phyloP scores from a whole-genome alignment of 1,284 basidiomycete genomes.

The Ustilago tritici region DNA sequence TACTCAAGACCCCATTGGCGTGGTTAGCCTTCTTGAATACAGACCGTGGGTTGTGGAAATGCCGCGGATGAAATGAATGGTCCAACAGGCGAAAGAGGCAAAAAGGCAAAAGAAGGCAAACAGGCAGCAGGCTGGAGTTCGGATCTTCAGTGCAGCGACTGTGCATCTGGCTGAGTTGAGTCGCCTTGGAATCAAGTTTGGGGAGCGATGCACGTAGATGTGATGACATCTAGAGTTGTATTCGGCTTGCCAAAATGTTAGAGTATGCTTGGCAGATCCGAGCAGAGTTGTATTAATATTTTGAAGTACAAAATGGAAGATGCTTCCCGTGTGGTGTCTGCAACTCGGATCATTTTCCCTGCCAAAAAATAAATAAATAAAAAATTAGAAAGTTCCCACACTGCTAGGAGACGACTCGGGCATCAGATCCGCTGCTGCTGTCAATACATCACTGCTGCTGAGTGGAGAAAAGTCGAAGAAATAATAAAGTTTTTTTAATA shows the following conservation, averaged over 20 bases:
- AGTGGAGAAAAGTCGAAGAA: not conserved
- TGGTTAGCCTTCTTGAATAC: not conserved
- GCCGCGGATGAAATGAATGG: constrained; percentile 1
- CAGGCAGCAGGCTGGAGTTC: not conserved
- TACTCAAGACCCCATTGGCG: no score
- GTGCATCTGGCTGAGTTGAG: not conserved
- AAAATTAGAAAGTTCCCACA: not conserved
- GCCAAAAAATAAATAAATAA: not conserved
- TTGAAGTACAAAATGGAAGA: not conserved
- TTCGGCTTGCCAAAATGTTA: not conserved
- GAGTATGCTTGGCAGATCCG: not conserved
- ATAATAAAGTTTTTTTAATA: not conserved
- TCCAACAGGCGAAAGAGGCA: not conserved
- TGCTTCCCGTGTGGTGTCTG: not conserved
- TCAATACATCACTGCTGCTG: not conserved
- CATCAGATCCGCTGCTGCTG: not conserved
- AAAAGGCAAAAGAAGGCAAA: not conserved
- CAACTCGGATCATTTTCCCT: not conserved
- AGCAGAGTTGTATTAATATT: not conserved
- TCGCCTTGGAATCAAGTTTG: not conserved
- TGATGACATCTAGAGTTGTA: not conserved
- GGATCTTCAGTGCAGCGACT: constrained; percentile 8
- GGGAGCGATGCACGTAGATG: not conserved
- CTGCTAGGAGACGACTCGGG: not conserved
- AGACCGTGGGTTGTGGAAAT: not conserved